A percentile compares a stretch with the other conserved stretches of the same genome.
Evolutionary conservation across 1,284 basidiomycete genomes (phyloP).

Genomic region (Cryptococcus depauperatus): DNA sequence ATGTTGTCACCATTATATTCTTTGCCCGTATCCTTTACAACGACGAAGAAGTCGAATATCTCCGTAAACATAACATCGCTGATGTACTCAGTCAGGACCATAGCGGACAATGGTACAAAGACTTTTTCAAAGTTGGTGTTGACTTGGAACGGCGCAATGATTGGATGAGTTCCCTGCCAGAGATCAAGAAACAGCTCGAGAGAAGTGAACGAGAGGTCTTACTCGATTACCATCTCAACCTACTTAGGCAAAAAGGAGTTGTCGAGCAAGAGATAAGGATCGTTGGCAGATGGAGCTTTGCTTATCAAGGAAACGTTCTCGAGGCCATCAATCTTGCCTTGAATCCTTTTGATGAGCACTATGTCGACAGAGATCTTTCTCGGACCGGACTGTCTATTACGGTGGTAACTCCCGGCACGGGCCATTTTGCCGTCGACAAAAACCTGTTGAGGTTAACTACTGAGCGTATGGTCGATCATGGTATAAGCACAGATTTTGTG

Average conservation of each 20-base stretch:
- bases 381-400: constrained; percentile 82
- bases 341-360: constrained; percentile 90
- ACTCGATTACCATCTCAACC: constrained; percentile 62
- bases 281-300: constrained; percentile 43
- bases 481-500: constrained; percentile 81
- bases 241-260: constrained; percentile 36
- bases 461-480: constrained; percentile 91
- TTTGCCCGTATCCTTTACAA: constrained; percentile 93
- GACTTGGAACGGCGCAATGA: constrained; percentile 82
- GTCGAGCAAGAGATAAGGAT: constrained; percentile 33
- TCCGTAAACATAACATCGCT: constrained; percentile 36
- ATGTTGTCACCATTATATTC: constrained; percentile 87
- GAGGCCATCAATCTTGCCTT: constrained; percentile 90
- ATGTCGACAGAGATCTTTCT: constrained; percentile 88
- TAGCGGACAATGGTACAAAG: constrained; percentile 76
- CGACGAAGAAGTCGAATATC: constrained; percentile 64
- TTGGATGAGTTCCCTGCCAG: constrained; percentile 78
- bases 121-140: constrained; percentile 90
- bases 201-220: constrained; percentile 80
- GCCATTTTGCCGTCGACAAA: constrained; percentile 88
- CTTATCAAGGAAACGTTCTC: constrained; percentile 89
- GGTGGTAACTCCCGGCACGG: constrained; percentile 87
- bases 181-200: constrained; percentile 80
- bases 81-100: constrained; percentile 66
- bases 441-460: constrained; percentile 84